Base-by-base conservation (phyloP, 2,329 filamentous ascomycete species). In the Alternaria panax region DNA sequence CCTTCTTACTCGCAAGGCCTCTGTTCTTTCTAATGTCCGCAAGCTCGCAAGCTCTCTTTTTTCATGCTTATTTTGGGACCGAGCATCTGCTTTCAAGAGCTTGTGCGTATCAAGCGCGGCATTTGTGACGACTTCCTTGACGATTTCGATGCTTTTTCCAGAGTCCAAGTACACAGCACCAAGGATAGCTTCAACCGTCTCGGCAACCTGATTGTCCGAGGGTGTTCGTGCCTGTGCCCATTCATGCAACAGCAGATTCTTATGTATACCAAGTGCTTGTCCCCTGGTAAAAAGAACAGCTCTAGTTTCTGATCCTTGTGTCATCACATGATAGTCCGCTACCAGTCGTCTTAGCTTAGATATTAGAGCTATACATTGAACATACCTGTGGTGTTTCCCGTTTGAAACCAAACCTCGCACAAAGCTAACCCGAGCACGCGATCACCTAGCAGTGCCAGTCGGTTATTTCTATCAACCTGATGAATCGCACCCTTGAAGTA, bases 81-180 rank as follows among this genome's bases (percentile, higher is more conserved):
- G 16, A 30, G 3, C 12, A 7, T 32, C 18, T 32, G 45, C 30
- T 34, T 47, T 64, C 67, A 68, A 46, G 16, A 41, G 38, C 30
- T 48, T 14, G 27, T 69, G 62, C 5, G 52, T n/a, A 32, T 64
- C 56, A 9, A 71, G 36, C 12, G 54, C 43, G 16, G 65, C 20
- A 8, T n/a, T 41, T 2, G 36, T 47, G 24, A 70, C 25, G n/a
- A 67, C 54, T 4, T 45, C 36, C n/a, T 59, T 59, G 2, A 71
- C 61, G 22, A 22, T 46, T 6, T 46, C 28, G 7, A 67, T 11
- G 9, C 28, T 48, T 12, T 63, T 36, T 12, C 47, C 53, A 16
- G 66, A 68, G 50, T 72, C 69, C 28, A 68, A 27, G 45, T 69
- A 70, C 2, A 70, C 47, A 36, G 69, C 69, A n/a, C 68, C 69